Percentiles rank a stretch among this genome's conserved stretches.
phyloP scores from a whole-genome alignment of 352 stramenopile species.

The Phytophthora europaea region DNA sequence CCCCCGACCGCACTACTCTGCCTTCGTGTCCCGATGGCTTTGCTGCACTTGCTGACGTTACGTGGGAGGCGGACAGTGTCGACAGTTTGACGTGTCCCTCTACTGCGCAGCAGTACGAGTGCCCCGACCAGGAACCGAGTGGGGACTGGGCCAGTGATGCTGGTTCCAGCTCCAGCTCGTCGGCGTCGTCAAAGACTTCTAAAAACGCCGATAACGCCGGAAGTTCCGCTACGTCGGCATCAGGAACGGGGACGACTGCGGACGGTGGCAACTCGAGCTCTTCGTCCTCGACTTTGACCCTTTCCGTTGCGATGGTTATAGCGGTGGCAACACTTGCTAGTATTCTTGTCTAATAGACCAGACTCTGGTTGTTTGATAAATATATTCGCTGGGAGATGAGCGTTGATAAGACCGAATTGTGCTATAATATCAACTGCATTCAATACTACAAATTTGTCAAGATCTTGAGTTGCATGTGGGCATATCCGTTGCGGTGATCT shows the following conservation, averaged over 20 bases:
- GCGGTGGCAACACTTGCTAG: conserved; percentile 20
- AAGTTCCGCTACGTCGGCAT: conserved; percentile 16
- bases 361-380: background rate
- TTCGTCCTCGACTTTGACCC: conserved; percentile 27
- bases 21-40: conserved; percentile 50
- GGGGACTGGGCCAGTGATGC: conserved; percentile 53
- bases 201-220: conserved; percentile 16
- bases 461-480: background rate
- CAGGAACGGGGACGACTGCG: conserved; percentile 20
- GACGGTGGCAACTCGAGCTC: conserved; percentile 25
- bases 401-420: conserved; percentile 11
- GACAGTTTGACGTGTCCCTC: conserved; percentile 51
- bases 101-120: conserved; percentile 50
- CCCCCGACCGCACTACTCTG: conserved; percentile 37
- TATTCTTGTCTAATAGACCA: conserved; percentile 28
- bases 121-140: conserved; percentile 54
- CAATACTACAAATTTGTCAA: background rate
- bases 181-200: conserved; percentile 33
- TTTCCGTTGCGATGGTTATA: conserved; percentile 24
- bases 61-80: conserved; percentile 53
- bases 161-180: conserved; percentile 25
- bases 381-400: conserved; percentile 13
- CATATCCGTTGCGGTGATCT: background rate
- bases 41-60: conserved; percentile 42
- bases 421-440: background rate